These are phyloP conservation scores for Elongisporangium anandrum DNA, from an alignment of 352 stramenopile genomes.

Conservation along the genomic window DNA sequence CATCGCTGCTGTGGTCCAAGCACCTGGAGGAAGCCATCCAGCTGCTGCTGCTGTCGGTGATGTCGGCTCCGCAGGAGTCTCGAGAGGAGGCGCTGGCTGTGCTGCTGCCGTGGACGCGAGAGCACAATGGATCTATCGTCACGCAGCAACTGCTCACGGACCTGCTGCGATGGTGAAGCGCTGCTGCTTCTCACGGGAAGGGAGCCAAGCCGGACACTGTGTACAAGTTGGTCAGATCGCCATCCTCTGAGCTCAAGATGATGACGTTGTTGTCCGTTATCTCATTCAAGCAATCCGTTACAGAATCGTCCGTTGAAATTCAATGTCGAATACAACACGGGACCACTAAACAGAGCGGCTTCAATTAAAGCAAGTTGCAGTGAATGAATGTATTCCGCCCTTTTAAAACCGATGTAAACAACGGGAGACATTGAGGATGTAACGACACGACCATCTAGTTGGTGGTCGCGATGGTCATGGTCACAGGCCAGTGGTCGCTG, in stretches of 20 bases:
- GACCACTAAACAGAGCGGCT: not conserved
- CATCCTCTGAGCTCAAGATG: no score
- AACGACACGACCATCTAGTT: no score
- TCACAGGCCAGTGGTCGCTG: slow-evolving; percentile 58
- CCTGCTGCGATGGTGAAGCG: not conserved
- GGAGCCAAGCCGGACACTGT: no score
- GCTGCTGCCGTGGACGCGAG: not conserved
- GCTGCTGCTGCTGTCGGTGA: not conserved
- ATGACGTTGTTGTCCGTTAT: no score
- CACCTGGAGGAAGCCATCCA: not conserved
- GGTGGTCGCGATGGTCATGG: slow-evolving; percentile 20
- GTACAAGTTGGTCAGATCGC: no score
- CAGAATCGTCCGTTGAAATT: no score
- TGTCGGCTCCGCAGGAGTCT: not conserved
- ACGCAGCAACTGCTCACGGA: not conserved
- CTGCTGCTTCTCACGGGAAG: not conserved
- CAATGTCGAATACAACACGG: not conserved
- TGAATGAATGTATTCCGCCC: not conserved
- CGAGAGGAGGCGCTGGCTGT: not conserved
- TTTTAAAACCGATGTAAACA: not conserved
- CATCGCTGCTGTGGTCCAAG: not conserved
- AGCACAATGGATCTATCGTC: not conserved
- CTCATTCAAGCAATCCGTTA: no score
- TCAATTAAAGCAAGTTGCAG: not conserved
- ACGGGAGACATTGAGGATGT: not conserved